Conservation (phyloP, 1,284 basidiomycete species). For the Cryptococcus depauperatus region DNA sequence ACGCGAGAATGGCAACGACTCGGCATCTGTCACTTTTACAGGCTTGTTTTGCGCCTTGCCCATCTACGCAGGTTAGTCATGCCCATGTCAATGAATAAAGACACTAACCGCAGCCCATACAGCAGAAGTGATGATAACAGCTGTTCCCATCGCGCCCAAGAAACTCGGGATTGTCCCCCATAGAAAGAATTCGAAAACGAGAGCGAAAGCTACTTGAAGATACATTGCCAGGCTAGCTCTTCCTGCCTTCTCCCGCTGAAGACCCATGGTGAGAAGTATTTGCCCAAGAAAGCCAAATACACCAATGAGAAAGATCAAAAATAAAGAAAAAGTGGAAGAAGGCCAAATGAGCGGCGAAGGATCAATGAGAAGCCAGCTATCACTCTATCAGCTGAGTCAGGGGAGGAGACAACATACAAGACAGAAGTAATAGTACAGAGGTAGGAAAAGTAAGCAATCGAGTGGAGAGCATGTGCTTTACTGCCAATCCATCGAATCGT, state of each 20-base stretch:
- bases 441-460: slow-evolving; percentile 60
- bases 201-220: slow-evolving; percentile 40
- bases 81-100: not conserved
- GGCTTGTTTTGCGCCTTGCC: not conserved
- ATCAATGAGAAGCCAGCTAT: not conserved
- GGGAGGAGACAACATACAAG: slow-evolving; percentile 34
- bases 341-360: no score
- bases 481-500: slow-evolving; percentile 63
- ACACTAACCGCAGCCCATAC: slow-evolving; percentile 43
- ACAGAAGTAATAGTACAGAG: slow-evolving; percentile 55
- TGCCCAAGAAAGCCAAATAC: slow-evolving; percentile 57
- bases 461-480: slow-evolving; percentile 64
- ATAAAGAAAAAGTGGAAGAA: not conserved
- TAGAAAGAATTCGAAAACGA: slow-evolving; percentile 40
- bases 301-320: slow-evolving; percentile 7
- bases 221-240: slow-evolving; percentile 44
- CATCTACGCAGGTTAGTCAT: not conserved
- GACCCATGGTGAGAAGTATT: slow-evolving; percentile 45
- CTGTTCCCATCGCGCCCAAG: slow-evolving; percentile 35
- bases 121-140: slow-evolving; percentile 39
- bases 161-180: slow-evolving; percentile 38
- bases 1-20: slow-evolving; percentile 26
- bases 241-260: slow-evolving; percentile 45
- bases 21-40: slow-evolving; percentile 16
- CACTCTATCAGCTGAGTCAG: not conserved